Evolutionary conservation across 192 early-diverging fungal species (phyloP).

Genomic region (Coemansia sp.): DNA sequence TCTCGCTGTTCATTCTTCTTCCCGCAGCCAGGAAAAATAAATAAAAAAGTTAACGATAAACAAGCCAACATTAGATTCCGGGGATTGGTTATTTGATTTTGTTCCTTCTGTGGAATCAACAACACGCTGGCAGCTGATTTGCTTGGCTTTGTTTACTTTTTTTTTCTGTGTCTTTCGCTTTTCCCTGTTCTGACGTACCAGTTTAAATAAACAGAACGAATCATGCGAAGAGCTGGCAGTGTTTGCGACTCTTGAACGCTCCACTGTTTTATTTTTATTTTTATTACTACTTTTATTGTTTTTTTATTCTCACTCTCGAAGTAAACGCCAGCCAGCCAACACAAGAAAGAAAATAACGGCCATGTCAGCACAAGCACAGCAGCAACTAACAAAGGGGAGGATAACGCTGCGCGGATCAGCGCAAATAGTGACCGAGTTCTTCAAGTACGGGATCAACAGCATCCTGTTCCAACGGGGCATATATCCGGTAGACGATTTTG

Average conservation of each 20-base stretch:
- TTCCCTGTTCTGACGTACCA: no score
- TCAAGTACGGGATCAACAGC: conserved; percentile 83
- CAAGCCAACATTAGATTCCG: no score
- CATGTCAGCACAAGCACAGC: conserved; percentile 35
- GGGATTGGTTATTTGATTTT: conserved; percentile 6
- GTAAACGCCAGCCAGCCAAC: no score
- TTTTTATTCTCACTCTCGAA: neutral
- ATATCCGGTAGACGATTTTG: conserved; percentile 94
- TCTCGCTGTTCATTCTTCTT: neutral
- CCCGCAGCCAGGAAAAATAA: neutral
- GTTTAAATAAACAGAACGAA: no score
- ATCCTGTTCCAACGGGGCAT: conserved; percentile 90
- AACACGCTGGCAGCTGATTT: neutral
- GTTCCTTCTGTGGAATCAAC: neutral
- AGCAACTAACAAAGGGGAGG: conserved; percentile 56
- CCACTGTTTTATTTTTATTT: conserved; percentile 6
- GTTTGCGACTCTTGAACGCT: neutral
- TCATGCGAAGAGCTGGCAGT: no score
- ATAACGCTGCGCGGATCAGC: conserved; percentile 87
- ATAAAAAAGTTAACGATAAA: neutral
- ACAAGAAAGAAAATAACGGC: neutral
- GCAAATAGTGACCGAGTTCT: conserved; percentile 84
- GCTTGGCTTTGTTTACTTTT: neutral
- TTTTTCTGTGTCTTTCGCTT: no score
- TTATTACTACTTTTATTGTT: conserved; percentile 1